These are phyloP conservation scores for Zygotorulaspora sp. DNA, from an alignment of 805 yeast species.

Conservation along the genomic window DNA sequence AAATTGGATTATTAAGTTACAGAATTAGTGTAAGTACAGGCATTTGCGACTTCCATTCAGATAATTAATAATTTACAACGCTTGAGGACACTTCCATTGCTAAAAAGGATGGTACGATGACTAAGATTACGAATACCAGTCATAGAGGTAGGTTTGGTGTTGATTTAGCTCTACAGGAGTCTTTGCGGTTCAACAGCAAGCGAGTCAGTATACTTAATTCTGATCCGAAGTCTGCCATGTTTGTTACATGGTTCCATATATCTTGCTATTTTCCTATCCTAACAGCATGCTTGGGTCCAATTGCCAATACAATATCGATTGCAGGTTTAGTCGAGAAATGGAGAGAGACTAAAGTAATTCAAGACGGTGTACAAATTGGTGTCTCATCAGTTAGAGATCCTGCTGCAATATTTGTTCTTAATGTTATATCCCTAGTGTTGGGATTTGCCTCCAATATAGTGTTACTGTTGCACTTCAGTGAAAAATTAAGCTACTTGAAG, in stretches of 20 bases:
- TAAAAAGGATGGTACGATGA: neutral
- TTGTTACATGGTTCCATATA: slow-evolving; percentile 53
- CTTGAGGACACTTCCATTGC: neutral
- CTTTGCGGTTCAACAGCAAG: slow-evolving; percentile 23
- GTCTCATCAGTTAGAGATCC: slow-evolving; percentile 15
- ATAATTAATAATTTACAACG: no score
- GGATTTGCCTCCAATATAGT: slow-evolving; percentile 68
- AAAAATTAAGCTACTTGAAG: slow-evolving; percentile 49
- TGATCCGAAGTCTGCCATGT: slow-evolving; percentile 24
- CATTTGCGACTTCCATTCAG: no score
- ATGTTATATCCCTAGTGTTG: slow-evolving; percentile 55
- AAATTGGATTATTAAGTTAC: no score
- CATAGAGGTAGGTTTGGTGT: neutral
- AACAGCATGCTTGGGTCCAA: slow-evolving; percentile 75
- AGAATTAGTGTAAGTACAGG: no score
- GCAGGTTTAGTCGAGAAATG: slow-evolving; percentile 69
- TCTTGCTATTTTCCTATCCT: slow-evolving; percentile 70
- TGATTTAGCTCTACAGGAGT: slow-evolving; percentile 14
- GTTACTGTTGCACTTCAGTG: slow-evolving; percentile 65
- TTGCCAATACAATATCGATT: slow-evolving; percentile 68
- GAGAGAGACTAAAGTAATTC: slow-evolving; percentile 38
- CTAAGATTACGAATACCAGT: neutral
- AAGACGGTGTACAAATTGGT: slow-evolving; percentile 4
- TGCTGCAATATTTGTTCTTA: slow-evolving; percentile 47
- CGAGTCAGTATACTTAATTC: slow-evolving; percentile 28